Evolutionary conservation across 2,329 filamentous ascomycete genomes (phyloP).

Genomic region (Magnaporthiopsis poae): DNA sequence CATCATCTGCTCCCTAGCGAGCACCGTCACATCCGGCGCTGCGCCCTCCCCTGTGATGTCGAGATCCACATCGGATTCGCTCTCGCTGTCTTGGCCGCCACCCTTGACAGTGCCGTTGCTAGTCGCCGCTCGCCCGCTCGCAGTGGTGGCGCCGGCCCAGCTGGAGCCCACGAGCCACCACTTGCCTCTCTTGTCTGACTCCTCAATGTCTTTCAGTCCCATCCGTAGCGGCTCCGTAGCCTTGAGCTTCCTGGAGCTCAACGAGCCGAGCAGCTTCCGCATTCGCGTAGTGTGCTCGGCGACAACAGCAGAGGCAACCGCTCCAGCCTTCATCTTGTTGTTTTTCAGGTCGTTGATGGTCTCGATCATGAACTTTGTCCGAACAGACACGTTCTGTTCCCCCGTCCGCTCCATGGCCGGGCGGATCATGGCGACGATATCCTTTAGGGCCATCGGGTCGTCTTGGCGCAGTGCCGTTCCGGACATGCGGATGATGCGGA

Average conservation of each 20-base stretch:
- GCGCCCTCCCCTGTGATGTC: constrained; percentile 45
- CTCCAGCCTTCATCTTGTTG: constrained; percentile 68
- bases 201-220: constrained; percentile 68
- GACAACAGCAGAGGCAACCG: constrained; percentile 59
- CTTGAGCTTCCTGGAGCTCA: constrained; percentile 59
- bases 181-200: constrained; percentile 79
- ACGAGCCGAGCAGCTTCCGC: constrained; percentile 73
- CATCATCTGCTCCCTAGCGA: constrained; percentile 76
- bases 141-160: constrained; percentile 45
- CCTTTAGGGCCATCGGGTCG: constrained; percentile 77
- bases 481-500: constrained; percentile 72
- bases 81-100: constrained; percentile 19
- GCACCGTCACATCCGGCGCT: constrained; percentile 32
- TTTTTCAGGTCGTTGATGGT: constrained; percentile 91
- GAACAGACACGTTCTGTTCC: constrained; percentile 64
- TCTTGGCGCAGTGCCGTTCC: constrained; percentile 79
- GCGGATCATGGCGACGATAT: constrained; percentile 73
- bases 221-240: constrained; percentile 74
- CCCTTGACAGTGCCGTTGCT: constrained; percentile 24
- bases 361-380: constrained; percentile 96
- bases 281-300: constrained; percentile 79
- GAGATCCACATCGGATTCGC: constrained; percentile 37
- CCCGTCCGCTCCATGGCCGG: constrained; percentile 57
- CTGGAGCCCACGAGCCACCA: constrained; percentile 99
- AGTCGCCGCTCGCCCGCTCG: neutral